Conservation (phyloP, 192 early-diverging fungal species). For the Coemansia sp. region DNA sequence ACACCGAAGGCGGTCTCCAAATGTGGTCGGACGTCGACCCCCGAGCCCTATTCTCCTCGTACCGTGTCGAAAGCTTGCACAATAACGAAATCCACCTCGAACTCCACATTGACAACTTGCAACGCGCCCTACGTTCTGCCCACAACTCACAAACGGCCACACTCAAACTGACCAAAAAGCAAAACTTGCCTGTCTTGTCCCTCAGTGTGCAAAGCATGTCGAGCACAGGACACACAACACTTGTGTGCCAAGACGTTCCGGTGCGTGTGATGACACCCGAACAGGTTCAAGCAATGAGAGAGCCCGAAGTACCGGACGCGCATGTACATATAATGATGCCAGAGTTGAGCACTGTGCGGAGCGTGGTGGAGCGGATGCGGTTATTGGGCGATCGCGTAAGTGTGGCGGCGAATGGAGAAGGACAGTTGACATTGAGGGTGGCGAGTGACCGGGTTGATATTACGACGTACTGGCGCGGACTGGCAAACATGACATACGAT, state of each 20-base stretch:
- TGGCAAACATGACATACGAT: constrained; percentile 64
- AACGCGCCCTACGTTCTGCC: constrained; percentile 63
- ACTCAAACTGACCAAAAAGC: constrained; percentile 64
- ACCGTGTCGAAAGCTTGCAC: constrained; percentile 64
- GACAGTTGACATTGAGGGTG: constrained; percentile 62
- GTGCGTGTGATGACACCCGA: constrained; percentile 56
- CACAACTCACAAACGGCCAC: constrained; percentile 57
- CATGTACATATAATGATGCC: constrained; percentile 81
- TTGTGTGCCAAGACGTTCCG: constrained; percentile 63
- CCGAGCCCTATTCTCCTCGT: constrained; percentile 66
- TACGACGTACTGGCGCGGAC: constrained; percentile 60
- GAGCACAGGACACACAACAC: constrained; percentile 21
- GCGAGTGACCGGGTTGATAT: constrained; percentile 61
- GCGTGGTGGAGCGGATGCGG: constrained; percentile 68
- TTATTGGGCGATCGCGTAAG: constrained; percentile 60
- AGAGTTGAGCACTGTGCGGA: constrained; percentile 62
- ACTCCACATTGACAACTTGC: constrained; percentile 64
- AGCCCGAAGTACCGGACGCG: constrained; percentile 60
- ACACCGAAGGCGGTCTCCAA: constrained; percentile 63
- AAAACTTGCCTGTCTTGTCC: constrained; percentile 27
- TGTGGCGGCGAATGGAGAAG: constrained; percentile 69
- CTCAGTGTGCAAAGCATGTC: constrained; percentile 41
- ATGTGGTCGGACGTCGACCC: constrained; percentile 64
- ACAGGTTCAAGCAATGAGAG: constrained; percentile 59
- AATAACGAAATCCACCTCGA: constrained; percentile 76